Evolutionary conservation across 2,329 filamentous ascomycete species (phyloP), one percentile per base, ranked within the genome.

Genomic region (Fusarium praegraminearum): DNA sequence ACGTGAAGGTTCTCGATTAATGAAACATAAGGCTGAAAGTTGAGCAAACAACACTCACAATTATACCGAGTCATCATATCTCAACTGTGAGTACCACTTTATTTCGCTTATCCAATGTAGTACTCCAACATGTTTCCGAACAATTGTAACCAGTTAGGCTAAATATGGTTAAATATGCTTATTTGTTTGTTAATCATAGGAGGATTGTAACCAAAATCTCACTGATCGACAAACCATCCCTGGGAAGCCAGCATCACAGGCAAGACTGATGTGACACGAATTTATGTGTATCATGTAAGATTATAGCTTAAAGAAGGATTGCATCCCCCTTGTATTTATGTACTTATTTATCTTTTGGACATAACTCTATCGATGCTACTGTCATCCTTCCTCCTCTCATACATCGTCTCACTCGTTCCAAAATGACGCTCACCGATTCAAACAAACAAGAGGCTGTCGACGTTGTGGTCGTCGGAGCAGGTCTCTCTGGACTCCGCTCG

Each of bases 401-500:
- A 24, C 2, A 8, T 35, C 7, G 3, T 36, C 38, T 20, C 11
- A 12, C 30, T 46, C 30, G n/a, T 66, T 44, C 13, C 18, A 50
- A 55, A 41, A 66, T 66, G 63, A 61, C 62, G 2, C 38, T 66
- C 1, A 32, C 43, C 16, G 24, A 30, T 12, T 61, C 38, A 7
- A 24, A 61, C 5, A 36, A 50, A 12, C 43, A 49, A 12, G 36
- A 66, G 43, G 45, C n/a, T 4, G 55, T 50, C 36, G 67, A 70
- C 13, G 69, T 70, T n/a, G 62, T 70, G 1, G 38, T 72, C n/a
- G 63, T 72, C 8, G 69, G 69, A 2, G 69, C 69, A 11, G 71
- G 83, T 3, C 73, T 82, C 5, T 74, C 74, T 22, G 79, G 76
- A 10, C 76, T 80, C 16, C 61, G 73, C 20, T 78, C 82, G 0